phyloP scores from a whole-genome alignment of 2,329 filamentous ascomycete species.

The Monilinia fructigena region DNA sequence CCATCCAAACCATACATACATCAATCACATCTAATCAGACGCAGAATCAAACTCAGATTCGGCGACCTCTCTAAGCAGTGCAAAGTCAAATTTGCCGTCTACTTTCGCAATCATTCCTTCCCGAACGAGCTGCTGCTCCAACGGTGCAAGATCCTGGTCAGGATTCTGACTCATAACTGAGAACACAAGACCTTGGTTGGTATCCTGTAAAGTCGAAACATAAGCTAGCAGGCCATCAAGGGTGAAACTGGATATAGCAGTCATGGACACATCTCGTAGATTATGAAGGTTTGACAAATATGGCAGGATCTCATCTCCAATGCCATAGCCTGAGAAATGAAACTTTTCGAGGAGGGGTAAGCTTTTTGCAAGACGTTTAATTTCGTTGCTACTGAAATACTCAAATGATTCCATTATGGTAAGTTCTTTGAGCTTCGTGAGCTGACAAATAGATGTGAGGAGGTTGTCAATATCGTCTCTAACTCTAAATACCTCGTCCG shows the following conservation, averaged over 20 bases:
- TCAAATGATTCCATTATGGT: constrained; percentile 53
- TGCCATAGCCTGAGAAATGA: constrained; percentile 54
- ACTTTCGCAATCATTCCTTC: constrained; percentile 36
- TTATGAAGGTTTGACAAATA: constrained; percentile 47
- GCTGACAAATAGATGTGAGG: constrained; percentile 50
- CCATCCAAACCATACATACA: not conserved
- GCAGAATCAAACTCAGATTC: constrained; percentile 37
- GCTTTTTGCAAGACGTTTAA: constrained; percentile 47
- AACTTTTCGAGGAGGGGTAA: constrained; percentile 52
- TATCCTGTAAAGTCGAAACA: constrained; percentile 42
- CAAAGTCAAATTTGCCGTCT: constrained; percentile 42
- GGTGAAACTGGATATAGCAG: constrained; percentile 56
- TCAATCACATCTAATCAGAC: constrained; percentile 32
- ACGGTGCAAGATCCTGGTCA: constrained; percentile 34
- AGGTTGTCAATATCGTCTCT: constrained; percentile 50
- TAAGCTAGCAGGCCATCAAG: constrained; percentile 49
- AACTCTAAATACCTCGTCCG: constrained; percentile 44
- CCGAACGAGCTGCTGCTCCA: constrained; percentile 36
- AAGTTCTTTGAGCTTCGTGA: constrained; percentile 53
- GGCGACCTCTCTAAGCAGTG: constrained; percentile 35
- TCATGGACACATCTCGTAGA: constrained; percentile 54
- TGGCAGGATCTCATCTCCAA: constrained; percentile 50
- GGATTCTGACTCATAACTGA: constrained; percentile 39
- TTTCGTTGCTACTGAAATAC: constrained; percentile 50
- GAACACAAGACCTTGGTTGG: constrained; percentile 40